Base-by-base conservation (phyloP, 495 filamentous ascomycete species). In the Immersiella caudata region DNA sequence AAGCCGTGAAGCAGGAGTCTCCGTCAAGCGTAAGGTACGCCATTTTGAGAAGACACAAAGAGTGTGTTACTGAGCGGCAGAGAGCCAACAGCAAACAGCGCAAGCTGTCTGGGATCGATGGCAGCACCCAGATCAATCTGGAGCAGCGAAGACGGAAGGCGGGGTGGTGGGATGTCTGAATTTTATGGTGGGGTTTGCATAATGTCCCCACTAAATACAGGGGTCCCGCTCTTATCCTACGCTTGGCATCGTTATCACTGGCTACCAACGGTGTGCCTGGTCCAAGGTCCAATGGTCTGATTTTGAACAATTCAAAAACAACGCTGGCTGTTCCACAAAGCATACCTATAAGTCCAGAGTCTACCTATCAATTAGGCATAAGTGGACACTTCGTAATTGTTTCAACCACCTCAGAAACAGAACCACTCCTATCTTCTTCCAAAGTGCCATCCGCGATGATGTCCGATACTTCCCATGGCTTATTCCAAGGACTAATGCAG, bases 1-100 rank as follows among this genome's bases (percentile, higher is more conserved):
- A 78, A 26, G 74, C 60, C 58, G 82, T 84, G 75, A 81, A 85
- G 80, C 82, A 84, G 27, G 82, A 75, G 51, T 82, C 82, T 55
- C 84, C 84, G n/a, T 78, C 70, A 33, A 82, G 75, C 50, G 75
- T 76, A 57, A 76, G 59, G 57, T 65, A 66, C 54, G 72, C 70
- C 75, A 77, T 77, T 50, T 59, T 69, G 56, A 62, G 29, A 36
- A 26, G 14, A 35, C 26, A 25, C 55, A 36, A n/a, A 50, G 58
- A 46, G 25, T 58, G 62, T 27, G 40, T 40, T 21, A 26, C 36
- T 46, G 60, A 25, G 57, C 58, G 62, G 66, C 61, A 57, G 61
- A 46, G 33, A 57, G 61, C 66, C 61, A 63, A 33, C 36, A 58
- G 25, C 21, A 25, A 25, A 16, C 20, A 25, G 27, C 29, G 62